Base-by-base conservation (phyloP, 2,329 filamentous ascomycete species). In the Alternaria ventricosa region DNA sequence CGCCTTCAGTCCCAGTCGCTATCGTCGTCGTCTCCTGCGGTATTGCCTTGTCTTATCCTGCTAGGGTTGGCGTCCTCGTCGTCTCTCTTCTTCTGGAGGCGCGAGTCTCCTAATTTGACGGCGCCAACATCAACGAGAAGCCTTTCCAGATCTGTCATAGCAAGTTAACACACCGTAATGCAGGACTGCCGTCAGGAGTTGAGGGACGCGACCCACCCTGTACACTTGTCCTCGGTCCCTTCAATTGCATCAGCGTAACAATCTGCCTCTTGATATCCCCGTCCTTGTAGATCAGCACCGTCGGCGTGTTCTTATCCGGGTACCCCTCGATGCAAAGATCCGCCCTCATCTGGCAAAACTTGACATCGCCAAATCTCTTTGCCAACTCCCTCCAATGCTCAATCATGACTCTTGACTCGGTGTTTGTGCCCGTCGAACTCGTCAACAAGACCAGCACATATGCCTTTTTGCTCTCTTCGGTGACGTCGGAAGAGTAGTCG, bases 261-360 rank as follows among this genome's bases (percentile, higher is more conserved):
- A 97, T 82, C 81, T 99, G 96, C 82, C 89, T 93, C 78, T 90
- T 89, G 69, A 99, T 97, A 77, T 99, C 93, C 18, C 93, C 94
- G 73, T 97, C 93, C 77, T 90, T 91, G 82, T 99, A 99, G 0
- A 97, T 88, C 66, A 99, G 78, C 36, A 99, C 93, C 0, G 96
- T 99, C 2, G 96, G 96, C 61, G 94, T 97, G 79, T 99, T 99
- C 61, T 88, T 87, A 74, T 98, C 96, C 2, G 96, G 96, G 80
- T 99, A 99, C 44, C 93, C 93, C 79, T 98, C 96, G 71, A 99
- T 97, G 61, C 96, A 97, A 82, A 97, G 89, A 76, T 93, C 90
- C 7, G 90, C 96, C 71, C 90, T 88, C 71, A 99, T 98, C 82
- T 98, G 93, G 79, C 95, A 98, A 81, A 99, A 99, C 82, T 99